phyloP scores from a whole-genome alignment of 179 eudicot species.

The Spergularia azorica region DNA sequence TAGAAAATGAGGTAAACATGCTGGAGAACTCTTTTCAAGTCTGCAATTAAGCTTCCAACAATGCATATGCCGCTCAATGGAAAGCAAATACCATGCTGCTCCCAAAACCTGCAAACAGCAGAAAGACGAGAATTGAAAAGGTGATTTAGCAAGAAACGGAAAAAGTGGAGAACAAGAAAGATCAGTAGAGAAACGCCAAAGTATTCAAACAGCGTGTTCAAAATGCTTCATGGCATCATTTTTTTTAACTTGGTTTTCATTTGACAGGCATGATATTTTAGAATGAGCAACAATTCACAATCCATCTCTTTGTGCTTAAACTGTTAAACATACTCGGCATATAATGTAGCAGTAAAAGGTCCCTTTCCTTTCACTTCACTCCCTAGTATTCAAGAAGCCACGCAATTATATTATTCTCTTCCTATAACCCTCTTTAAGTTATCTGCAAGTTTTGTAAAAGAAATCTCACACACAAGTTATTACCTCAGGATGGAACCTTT shows the following conservation, averaged over 20 bases:
- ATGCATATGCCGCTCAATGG: constrained; percentile 79
- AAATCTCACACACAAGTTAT: background rate
- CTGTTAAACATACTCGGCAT: background rate
- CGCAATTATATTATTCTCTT: background rate
- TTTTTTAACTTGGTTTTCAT: background rate
- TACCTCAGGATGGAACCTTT: background rate
- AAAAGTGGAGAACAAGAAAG: background rate
- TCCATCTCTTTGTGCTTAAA: background rate
- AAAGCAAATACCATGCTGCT: constrained; percentile 91
- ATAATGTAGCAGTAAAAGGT: background rate
- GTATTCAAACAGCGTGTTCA: background rate
- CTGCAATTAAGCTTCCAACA: constrained; percentile 87
- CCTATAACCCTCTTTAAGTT: background rate
- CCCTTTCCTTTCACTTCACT: background rate
- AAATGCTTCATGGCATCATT: background rate
- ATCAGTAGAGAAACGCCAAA: background rate
- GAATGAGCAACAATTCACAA: background rate
- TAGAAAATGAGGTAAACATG: constrained; percentile 57
- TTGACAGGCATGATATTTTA: background rate
- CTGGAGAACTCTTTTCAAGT: constrained; percentile 41
- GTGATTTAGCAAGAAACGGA: background rate
- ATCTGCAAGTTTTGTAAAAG: background rate
- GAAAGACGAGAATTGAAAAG: background rate
- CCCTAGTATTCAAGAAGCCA: background rate
- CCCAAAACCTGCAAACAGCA: constrained; percentile 68